Evolutionary conservation across 2,329 filamentous ascomycete species (phyloP).

Genomic region (Fusarium succisae): DNA sequence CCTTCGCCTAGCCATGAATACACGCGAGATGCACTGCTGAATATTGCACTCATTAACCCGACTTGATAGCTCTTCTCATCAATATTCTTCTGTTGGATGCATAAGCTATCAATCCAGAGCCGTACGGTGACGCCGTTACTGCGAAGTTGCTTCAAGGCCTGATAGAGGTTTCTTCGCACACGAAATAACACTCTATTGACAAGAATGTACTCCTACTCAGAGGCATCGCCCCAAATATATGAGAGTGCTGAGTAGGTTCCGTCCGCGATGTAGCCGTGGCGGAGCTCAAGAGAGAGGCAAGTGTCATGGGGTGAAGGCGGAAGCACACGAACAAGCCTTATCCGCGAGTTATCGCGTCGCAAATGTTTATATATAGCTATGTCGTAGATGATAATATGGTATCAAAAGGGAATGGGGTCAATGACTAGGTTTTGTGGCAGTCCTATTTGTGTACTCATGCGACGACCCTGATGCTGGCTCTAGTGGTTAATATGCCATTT

Average conservation of each 20-base stretch:
- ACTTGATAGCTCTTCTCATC: constrained; percentile 5
- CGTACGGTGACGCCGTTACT: neutral
- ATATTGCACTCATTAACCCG: neutral
- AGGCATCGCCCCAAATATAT: neutral
- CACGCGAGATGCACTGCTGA: neutral
- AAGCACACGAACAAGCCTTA: neutral
- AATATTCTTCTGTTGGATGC: neutral
- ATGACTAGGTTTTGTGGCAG: no score
- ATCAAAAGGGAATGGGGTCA: neutral
- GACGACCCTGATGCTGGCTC: no score
- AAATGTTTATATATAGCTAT: neutral
- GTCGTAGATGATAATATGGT: rapidly evolving
- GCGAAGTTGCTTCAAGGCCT: neutral
- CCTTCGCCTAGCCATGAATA: neutral
- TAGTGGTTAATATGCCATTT: no score
- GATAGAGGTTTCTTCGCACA: neutral
- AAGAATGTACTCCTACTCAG: neutral
- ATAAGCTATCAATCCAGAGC: neutral
- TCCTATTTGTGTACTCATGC: no score
- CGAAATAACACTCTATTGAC: neutral
- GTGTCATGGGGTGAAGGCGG: rapidly evolving
- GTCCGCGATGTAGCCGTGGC: neutral
- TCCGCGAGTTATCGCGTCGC: neutral
- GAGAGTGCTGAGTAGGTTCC: neutral
- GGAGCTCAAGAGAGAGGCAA: neutral